phyloP scores from a whole-genome alignment of 208 protist species.

The Jaenimonas drosophilae region DNA sequence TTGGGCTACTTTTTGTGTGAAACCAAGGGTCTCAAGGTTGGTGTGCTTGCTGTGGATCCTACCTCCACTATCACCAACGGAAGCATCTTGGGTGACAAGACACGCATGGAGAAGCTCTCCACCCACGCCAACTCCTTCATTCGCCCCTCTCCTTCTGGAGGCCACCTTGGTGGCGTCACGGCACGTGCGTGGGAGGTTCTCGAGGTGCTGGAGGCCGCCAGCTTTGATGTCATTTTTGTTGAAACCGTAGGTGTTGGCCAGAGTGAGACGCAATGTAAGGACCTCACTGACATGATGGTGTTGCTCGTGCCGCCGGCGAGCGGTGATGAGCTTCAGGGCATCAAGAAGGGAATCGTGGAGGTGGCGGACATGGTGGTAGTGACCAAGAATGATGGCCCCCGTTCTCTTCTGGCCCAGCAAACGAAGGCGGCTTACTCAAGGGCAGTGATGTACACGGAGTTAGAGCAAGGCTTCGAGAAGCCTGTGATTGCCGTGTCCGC shows the following conservation, averaged over 20 bases:
- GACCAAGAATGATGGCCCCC: conserved; percentile 90
- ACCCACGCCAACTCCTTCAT: conserved; percentile 80
- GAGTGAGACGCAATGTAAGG: conserved; percentile 71
- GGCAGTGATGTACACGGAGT: conserved; percentile 46
- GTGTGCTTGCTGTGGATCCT: conserved; percentile 91
- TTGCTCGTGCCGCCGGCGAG: conserved; percentile 87
- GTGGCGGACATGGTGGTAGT: conserved; percentile 90
- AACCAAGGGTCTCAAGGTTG: conserved; percentile 31
- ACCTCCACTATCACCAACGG: conserved; percentile 80
- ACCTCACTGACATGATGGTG: conserved; percentile 89
- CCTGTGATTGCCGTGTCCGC: conserved; percentile 32
- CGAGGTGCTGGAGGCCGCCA: conserved; percentile 85
- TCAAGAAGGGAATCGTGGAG: conserved; percentile 94
- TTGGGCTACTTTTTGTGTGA: conserved; percentile 52
- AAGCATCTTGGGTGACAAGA: conserved; percentile 95
- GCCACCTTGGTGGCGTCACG: conserved; percentile 90
- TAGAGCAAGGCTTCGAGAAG: conserved; percentile 28
- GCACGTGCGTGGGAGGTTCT: conserved; percentile 85
- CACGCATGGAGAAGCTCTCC: conserved; percentile 89
- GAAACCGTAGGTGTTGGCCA: conserved; percentile 96
- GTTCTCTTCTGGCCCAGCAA: conserved; percentile 28
- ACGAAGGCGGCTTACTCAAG: conserved; percentile 28
- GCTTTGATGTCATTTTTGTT: conserved; percentile 90
- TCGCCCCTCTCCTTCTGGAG: conserved; percentile 80
- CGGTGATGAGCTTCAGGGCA: conserved; percentile 92